Evolutionary conservation across 345 rosid genomes (phyloP).

Genomic region (Viola odorata): DNA sequence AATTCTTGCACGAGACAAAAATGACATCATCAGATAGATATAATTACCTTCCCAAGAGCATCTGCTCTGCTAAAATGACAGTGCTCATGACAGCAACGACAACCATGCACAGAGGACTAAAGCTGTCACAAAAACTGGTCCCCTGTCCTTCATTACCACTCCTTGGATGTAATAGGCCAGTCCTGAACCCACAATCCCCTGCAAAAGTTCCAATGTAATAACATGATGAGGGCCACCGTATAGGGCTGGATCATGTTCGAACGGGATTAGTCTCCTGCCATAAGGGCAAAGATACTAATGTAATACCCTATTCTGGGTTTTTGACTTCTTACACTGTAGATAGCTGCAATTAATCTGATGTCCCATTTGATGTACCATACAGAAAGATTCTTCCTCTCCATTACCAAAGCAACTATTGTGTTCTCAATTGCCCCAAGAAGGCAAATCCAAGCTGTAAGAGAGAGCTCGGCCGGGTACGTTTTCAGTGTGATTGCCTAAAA

Average conservation of each 20-base stretch:
- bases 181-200: constrained; percentile 83
- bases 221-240: too few relatives aligned
- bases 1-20: neutral
- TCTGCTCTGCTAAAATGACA: constrained; percentile 65
- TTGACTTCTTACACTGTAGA: constrained; percentile 58
- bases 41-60: constrained; percentile 70
- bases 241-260: neutral
- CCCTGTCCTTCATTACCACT: constrained; percentile 66
- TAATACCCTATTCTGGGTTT: neutral
- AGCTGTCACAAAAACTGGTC: constrained; percentile 89
- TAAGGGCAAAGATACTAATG: too few relatives aligned
- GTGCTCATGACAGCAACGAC: constrained; percentile 73
- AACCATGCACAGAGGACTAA: constrained; percentile 70
- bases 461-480: constrained; percentile 72
- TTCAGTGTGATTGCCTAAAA: constrained; percentile 50
- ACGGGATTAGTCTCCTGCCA: too few relatives aligned
- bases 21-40: neutral
- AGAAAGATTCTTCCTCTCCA: constrained; percentile 55
- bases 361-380: constrained; percentile 74
- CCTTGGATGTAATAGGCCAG: constrained; percentile 79
- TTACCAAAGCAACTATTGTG: constrained; percentile 45
- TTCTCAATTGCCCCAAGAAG: constrained; percentile 65
- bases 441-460: constrained; percentile 80
- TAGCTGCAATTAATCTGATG: constrained; percentile 53
- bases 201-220: constrained; percentile 14